A percentile compares a stretch with the other conserved stretches of the same genome.
phyloP scores from a whole-genome alignment of 805 yeast genomes.

The Spathaspora sp. region DNA sequence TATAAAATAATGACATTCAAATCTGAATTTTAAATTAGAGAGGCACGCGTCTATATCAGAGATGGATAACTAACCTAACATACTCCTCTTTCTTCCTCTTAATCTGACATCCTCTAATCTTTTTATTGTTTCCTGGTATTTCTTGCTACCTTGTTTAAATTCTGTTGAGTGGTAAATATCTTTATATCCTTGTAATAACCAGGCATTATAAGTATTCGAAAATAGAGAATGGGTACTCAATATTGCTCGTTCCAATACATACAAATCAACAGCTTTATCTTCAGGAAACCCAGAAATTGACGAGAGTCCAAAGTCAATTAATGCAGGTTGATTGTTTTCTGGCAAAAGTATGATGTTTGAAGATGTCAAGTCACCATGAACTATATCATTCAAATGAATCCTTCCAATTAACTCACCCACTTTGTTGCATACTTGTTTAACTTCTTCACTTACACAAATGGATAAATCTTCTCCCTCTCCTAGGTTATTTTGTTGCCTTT shows the following conservation, averaged over 20 bases:
- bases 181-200: constrained; percentile 73
- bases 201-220: constrained; percentile 57
- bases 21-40: neutral
- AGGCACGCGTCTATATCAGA: too few species aligned
- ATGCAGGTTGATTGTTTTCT: constrained; percentile 38
- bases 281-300: constrained; percentile 73
- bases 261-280: constrained; percentile 95
- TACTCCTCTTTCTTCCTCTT: constrained; percentile 92
- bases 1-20: neutral
- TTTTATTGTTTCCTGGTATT: constrained; percentile 50
- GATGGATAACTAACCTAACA: constrained; percentile 56
- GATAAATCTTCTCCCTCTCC: constrained; percentile 6
- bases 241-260: constrained; percentile 90
- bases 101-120: constrained; percentile 80
- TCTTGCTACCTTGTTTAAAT: constrained; percentile 31
- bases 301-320: constrained; percentile 92
- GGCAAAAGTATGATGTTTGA: constrained; percentile 68
- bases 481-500: neutral
- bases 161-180: constrained; percentile 28
- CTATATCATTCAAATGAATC: constrained; percentile 71
- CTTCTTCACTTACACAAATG: constrained; percentile 27
- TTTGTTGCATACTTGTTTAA: constrained; percentile 38
- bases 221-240: constrained; percentile 83
- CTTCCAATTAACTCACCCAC: constrained; percentile 70
- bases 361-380: constrained; percentile 93